Conservation (phyloP, 805 yeast genomes). For the Starmerella bombicola region DNA sequence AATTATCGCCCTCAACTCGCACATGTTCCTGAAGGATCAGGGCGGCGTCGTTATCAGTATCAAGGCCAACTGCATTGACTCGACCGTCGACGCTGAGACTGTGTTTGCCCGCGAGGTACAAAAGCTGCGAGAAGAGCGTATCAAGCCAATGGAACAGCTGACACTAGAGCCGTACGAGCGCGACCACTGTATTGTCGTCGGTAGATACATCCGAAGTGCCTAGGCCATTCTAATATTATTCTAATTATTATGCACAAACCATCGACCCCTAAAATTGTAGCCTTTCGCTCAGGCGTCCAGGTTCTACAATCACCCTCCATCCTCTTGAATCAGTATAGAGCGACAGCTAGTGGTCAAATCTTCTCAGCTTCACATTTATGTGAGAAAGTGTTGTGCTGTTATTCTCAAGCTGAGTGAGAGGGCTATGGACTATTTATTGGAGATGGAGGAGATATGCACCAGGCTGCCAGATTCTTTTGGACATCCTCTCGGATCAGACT, state of each 20-base stretch:
- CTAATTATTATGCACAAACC: background rate
- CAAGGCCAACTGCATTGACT: constrained; percentile 99
- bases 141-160: constrained; percentile 96
- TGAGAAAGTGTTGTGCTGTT: too few species aligned
- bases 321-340: too few species aligned
- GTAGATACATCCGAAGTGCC: constrained; percentile 85
- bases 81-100: constrained; percentile 98
- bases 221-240: constrained; percentile 3
- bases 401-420: too few species aligned
- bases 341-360: too few species aligned
- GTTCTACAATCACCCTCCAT: too few species aligned
- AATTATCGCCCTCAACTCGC: constrained; percentile 96
- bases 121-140: constrained; percentile 96
- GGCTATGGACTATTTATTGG: too few species aligned
- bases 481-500: too few species aligned
- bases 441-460: too few species aligned
- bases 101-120: constrained; percentile 99
- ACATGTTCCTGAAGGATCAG: constrained; percentile 92
- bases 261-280: too few species aligned
- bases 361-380: too few species aligned
- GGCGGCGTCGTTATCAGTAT: constrained; percentile 98
- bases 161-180: constrained; percentile 99
- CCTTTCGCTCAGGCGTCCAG: too few species aligned
- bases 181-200: constrained; percentile 98
- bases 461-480: too few species aligned